phyloP scores from a whole-genome alignment of 2,329 filamentous ascomycete genomes.

The Magnaporthiopsis rhizophila region DNA sequence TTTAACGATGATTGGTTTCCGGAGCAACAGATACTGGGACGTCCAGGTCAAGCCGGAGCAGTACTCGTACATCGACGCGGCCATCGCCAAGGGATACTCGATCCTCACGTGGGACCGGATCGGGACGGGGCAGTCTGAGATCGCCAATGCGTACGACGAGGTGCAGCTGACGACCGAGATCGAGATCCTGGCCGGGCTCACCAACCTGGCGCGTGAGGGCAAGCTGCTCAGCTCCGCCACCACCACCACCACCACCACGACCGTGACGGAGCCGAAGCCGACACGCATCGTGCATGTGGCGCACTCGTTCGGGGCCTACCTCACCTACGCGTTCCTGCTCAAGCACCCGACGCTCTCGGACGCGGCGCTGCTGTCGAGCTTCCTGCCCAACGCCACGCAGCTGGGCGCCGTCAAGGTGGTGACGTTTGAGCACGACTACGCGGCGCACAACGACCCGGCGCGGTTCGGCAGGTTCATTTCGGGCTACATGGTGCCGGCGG shows the following conservation, averaged over 20 bases:
- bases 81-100: slow-evolving; percentile 26
- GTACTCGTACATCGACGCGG: slow-evolving; percentile 28
- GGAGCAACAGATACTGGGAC: slow-evolving; percentile 20
- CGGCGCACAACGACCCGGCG: too few species aligned
- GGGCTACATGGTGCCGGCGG: too few species aligned
- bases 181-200: slow-evolving; percentile 28
- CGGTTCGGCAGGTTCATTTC: too few species aligned
- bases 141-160: slow-evolving; percentile 28
- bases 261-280: slow-evolving; percentile 17
- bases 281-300: slow-evolving; percentile 19
- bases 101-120: slow-evolving; percentile 31
- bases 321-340: slow-evolving; percentile 22
- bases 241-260: too few species aligned
- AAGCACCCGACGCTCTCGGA: slow-evolving; percentile 26
- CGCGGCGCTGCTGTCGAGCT: slow-evolving; percentile 30
- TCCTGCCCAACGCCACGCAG: slow-evolving; percentile 13
- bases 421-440: too few species aligned
- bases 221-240: slow-evolving; percentile 18
- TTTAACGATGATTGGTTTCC: too few species aligned
- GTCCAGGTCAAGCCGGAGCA: slow-evolving; percentile 20
- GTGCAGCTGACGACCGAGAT: slow-evolving; percentile 30
- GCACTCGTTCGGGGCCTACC: slow-evolving; percentile 14
- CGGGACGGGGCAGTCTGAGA: slow-evolving; percentile 26
- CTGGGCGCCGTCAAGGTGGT: slow-evolving; percentile 6
- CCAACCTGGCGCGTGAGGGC: slow-evolving; percentile 26